Evolutionary conservation across 352 stramenopile genomes (phyloP).

Genomic region (Plasmopara halstedii): DNA sequence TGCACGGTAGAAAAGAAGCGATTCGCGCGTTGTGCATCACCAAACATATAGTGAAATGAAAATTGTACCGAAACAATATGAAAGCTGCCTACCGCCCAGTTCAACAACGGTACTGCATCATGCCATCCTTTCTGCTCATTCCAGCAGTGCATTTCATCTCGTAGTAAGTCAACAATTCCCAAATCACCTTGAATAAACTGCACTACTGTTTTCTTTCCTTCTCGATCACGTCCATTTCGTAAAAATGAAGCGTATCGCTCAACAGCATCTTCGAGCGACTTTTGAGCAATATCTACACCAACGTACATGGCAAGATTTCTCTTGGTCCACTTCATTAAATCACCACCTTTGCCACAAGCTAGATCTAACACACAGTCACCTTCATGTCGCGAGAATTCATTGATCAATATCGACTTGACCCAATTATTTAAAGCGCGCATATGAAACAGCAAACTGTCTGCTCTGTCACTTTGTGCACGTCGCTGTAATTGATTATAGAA

Average conservation of each 20-base stretch:
- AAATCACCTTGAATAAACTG: slow-evolving; percentile 77
- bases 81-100: slow-evolving; percentile 55
- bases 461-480: slow-evolving; percentile 60
- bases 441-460: slow-evolving; percentile 93
- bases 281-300: slow-evolving; percentile 96
- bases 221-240: slow-evolving; percentile 27
- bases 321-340: slow-evolving; percentile 96
- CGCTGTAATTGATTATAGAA: slow-evolving; percentile 86
- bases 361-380: slow-evolving; percentile 92
- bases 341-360: slow-evolving; percentile 96
- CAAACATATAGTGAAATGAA: slow-evolving; percentile 99
- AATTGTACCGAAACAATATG: slow-evolving; percentile 99
- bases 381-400: slow-evolving; percentile 73
- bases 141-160: slow-evolving; percentile 68
- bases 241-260: slow-evolving; percentile 70
- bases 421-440: slow-evolving; percentile 98
- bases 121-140: slow-evolving; percentile 52
- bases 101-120: slow-evolving; percentile 36
- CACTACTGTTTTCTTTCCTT: slow-evolving; percentile 59
- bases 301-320: slow-evolving; percentile 92
- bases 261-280: slow-evolving; percentile 92
- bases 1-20: slow-evolving; percentile 94
- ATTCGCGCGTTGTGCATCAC: slow-evolving; percentile 80
- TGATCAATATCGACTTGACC: slow-evolving; percentile 96
- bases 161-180: slow-evolving; percentile 54